Conservation (phyloP, 1,284 basidiomycete genomes). For the Pyrrhoderma noxium region DNA sequence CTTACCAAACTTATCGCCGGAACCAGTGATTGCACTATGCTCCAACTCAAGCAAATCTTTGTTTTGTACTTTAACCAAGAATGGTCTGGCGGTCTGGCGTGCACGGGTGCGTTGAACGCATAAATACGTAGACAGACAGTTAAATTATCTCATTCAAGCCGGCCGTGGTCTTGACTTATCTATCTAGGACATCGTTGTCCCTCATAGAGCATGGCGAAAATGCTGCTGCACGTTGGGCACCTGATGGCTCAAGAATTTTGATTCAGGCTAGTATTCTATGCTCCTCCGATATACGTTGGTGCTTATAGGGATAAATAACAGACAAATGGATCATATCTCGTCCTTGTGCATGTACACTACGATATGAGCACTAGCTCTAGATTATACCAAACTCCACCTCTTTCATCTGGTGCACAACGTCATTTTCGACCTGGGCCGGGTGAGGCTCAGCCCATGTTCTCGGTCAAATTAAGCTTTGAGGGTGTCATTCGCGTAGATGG, state of each 20-base stretch:
- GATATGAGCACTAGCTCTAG: conserved; percentile 40
- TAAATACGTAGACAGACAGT: conserved; percentile 12
- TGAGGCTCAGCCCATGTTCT: conserved; percentile 61
- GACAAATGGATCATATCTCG: conserved; percentile 75
- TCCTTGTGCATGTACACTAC: conserved; percentile 65
- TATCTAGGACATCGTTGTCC: conserved; percentile 72
- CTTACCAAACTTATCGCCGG: conserved; percentile 53
- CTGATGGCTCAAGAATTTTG: conserved; percentile 69
- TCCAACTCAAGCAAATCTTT: conserved; percentile 70
- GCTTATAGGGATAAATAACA: conserved; percentile 25
- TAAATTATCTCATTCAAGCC: conserved; percentile 45
- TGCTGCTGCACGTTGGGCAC: conserved; percentile 66
- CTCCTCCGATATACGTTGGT: background rate
- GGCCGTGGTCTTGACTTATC: conserved; percentile 65
- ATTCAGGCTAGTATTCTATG: conserved; percentile 51
- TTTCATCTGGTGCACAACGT: conserved; percentile 47
- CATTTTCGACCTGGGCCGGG: conserved; percentile 75
- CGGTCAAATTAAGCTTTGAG: conserved; percentile 63
- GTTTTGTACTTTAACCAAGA: conserved; percentile 68
- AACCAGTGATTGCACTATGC: conserved; percentile 51
- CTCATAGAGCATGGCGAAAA: conserved; percentile 78
- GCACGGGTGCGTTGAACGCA: conserved; percentile 57
- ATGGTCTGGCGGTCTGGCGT: conserved; percentile 72
- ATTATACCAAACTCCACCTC: conserved; percentile 47
- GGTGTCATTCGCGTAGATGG: conserved; percentile 80